phyloP scores from a whole-genome alignment of 345 rosid species.

The Hypericum perforatum region DNA sequence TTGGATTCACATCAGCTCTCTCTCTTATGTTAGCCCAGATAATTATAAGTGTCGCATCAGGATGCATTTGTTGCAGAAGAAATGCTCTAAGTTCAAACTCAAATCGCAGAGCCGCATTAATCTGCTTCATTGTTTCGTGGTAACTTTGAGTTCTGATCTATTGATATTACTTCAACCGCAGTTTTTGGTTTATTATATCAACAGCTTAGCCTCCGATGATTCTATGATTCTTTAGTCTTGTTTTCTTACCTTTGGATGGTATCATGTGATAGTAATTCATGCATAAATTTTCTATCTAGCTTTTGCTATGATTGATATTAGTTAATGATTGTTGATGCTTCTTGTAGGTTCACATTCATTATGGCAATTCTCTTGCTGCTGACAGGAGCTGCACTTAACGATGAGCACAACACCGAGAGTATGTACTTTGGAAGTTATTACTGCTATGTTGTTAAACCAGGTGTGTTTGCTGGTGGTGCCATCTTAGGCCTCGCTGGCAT shows the following conservation, averaged over 20 bases:
- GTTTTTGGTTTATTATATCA: no score
- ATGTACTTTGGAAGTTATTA: conserved; percentile 34
- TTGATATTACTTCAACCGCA: no score
- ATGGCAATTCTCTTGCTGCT: conserved; percentile 67
- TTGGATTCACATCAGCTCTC: conserved; percentile 62
- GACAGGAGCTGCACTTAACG: conserved; percentile 70
- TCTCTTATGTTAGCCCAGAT: conserved; percentile 62
- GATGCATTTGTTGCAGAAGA: conserved; percentile 76
- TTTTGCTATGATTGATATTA: background rate
- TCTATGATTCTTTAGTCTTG: no score
- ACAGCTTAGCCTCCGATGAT: no score
- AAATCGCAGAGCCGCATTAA: conserved; percentile 52
- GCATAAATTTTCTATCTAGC: no score
- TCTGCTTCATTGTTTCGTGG: conserved; percentile 77
- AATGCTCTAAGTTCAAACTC: conserved; percentile 40
- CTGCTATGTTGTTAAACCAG: conserved; percentile 76
- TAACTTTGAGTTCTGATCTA: conserved; percentile 20
- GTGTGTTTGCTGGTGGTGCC: conserved; percentile 73
- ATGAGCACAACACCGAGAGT: conserved; percentile 45
- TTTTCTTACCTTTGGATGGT: no score
- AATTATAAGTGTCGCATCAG: conserved; percentile 41
- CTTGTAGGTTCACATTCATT: conserved; percentile 71
- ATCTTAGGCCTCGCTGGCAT: conserved; percentile 47
- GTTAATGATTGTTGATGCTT: conserved; percentile 1
- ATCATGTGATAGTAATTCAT: background rate